Evolutionary conservation across 2,329 filamentous ascomycete genomes (phyloP), one percentile per base, ranked within the genome.

Genomic region (Stachybotrys elegans): DNA sequence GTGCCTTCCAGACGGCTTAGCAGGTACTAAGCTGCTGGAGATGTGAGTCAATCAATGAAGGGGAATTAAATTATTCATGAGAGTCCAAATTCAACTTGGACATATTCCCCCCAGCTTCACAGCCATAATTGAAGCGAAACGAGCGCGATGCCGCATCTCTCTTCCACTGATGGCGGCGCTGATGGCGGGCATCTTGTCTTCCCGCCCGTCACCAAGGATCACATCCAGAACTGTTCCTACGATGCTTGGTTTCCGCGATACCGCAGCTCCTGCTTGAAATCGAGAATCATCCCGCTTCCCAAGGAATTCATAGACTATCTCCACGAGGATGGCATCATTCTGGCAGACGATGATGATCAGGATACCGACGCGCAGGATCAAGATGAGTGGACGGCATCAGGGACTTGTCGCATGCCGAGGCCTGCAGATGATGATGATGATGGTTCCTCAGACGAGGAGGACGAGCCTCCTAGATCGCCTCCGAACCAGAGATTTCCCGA

Each of bases 201-300:
- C 59, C 87, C 90, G 17, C 88, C 89, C 1, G 79, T 95, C 45
- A 89, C 83, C 23, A 86, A 84, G 60, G 80, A 85, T 38, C 92
- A 98, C 59, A 94, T 98, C 48, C 72, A 95, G 43, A 86, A 96
- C 66, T 98, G 92, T 68, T 94, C 93, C 34, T 96, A 94, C 65
- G 87, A 95, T 62, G 80, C 77, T 48, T 98, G 93, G 93, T 88
- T 95, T 58, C 81, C 86, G 39, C 84, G 79, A 76, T 95, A 94
- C 62, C 84, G 88, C 47, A 72, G 80, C 7, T 77, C 88, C 39
- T 90, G 89, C 25, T 86, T 95, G 35, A 93, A 92, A 70, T 90
- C 92, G 3, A 81, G 87, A 22, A 82, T 95, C 32, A 84, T 98
- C 42, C 83, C 87, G 2, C 76, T 98, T 6, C 78, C 86, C 0